Percentiles rank a stretch among this genome's conserved stretches.
Evolutionary conservation across 1,139 yeast genomes (phyloP).

Genomic region (Wickerhamomyces sp.): DNA sequence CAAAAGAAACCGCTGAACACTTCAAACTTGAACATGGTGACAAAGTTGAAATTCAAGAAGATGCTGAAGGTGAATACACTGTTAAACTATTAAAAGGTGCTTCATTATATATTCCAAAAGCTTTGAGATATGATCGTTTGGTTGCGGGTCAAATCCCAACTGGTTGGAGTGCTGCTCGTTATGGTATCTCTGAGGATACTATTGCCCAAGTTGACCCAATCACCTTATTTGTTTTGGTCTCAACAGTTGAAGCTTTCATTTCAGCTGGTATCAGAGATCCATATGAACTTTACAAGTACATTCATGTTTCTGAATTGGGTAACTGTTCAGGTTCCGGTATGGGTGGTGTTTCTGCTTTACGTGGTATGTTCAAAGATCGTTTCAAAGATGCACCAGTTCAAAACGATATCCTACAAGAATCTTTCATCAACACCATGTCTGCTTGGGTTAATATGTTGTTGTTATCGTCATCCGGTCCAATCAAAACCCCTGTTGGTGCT

Average conservation of each 20-base stretch:
- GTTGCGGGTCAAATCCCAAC: slow-evolving; percentile 99
- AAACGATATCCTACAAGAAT: slow-evolving; percentile 94
- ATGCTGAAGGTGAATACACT: slow-evolving; percentile 89
- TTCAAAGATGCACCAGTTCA: slow-evolving; percentile 89
- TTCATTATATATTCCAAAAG: slow-evolving; percentile 86
- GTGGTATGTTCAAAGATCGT: slow-evolving; percentile 97
- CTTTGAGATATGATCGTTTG: slow-evolving; percentile 87
- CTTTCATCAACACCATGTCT: slow-evolving; percentile 97
- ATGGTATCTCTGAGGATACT: slow-evolving; percentile 93
- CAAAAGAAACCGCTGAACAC: slow-evolving; percentile 92
- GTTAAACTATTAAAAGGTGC: slow-evolving; percentile 93
- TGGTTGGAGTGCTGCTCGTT: slow-evolving; percentile 94
- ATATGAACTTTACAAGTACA: slow-evolving; percentile 95
- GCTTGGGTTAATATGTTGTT: slow-evolving; percentile 99
- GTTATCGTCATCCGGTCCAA: slow-evolving; percentile 97
- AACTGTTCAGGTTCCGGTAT: slow-evolving; percentile 99
- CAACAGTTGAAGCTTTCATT: slow-evolving; percentile 92
- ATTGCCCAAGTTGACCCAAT: slow-evolving; percentile 94
- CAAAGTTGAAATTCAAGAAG: slow-evolving; percentile 85
- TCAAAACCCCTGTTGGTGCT: slow-evolving; percentile 98
- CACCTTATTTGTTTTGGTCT: slow-evolving; percentile 85
- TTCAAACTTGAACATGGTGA: slow-evolving; percentile 93
- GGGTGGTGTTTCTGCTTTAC: slow-evolving; percentile 97
- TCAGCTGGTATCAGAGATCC: slow-evolving; percentile 97
- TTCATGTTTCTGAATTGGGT: slow-evolving; percentile 97